These are phyloP conservation scores for Flaveria robusta DNA, from an alignment of 129 eudicot species.

Conservation along the genomic window DNA sequence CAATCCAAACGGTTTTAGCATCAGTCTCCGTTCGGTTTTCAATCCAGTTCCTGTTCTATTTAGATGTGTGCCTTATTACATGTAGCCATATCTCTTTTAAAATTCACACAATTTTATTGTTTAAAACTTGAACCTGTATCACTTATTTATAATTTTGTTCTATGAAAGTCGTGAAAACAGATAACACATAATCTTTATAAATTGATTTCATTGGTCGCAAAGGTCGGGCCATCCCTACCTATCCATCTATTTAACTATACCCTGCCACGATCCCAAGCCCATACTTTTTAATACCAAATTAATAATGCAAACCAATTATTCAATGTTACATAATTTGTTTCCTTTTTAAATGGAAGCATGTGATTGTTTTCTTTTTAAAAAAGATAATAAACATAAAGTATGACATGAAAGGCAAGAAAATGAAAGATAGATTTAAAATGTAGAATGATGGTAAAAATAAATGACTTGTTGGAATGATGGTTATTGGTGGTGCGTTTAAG, in stretches of 20 bases:
- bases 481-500: too few relatives aligned
- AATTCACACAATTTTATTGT: neutral
- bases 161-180: neutral
- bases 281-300: neutral
- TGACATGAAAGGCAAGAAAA: too few relatives aligned
- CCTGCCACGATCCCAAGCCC: conserved; percentile 8
- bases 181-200: neutral
- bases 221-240: conserved; percentile 3
- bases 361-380: neutral
- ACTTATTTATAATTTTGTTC: too few relatives aligned
- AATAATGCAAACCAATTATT: conserved; percentile 4
- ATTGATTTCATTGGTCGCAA: neutral
- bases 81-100: too few relatives aligned
- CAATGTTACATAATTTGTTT: neutral
- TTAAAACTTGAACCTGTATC: neutral
- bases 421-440: neutral
- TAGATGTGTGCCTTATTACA: too few relatives aligned
- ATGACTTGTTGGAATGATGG: neutral
- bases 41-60: too few relatives aligned
- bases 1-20: too few relatives aligned
- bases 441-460: neutral
- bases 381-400: too few relatives aligned
- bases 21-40: too few relatives aligned
- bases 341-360: neutral
- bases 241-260: neutral